These are phyloP conservation scores for Aegilops longissima DNA, from an alignment of 176 grass and related monocot genomes.

Conservation along the genomic window DNA sequence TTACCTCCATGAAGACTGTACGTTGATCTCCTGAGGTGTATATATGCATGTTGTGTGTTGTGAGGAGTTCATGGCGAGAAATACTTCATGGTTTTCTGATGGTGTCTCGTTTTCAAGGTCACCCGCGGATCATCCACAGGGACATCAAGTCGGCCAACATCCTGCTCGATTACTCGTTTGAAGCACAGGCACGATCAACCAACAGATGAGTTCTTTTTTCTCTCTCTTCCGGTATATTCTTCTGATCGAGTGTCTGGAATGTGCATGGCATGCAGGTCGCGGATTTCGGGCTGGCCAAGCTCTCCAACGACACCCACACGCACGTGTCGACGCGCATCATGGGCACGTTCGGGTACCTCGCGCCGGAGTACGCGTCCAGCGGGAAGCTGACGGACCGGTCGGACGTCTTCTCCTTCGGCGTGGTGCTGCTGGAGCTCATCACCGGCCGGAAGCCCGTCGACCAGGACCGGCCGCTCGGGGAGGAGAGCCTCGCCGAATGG, in stretches of 20 bases:
- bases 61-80: background rate
- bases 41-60: background rate
- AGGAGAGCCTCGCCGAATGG: constrained; percentile 95
- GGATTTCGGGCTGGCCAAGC: constrained; percentile 91
- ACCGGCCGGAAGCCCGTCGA: constrained; percentile 77
- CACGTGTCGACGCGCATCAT: constrained; percentile 86
- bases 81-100: background rate
- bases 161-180: constrained; percentile 78
- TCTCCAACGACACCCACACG: constrained; percentile 53
- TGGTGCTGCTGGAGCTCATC: constrained; percentile 88
- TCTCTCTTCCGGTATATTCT: no score
- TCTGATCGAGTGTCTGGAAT: background rate
- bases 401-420: constrained; percentile 91
- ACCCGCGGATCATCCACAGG: constrained; percentile 85
- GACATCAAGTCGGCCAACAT: constrained; percentile 94
- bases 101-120: constrained; percentile 45
- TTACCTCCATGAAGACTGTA: constrained; percentile 94
- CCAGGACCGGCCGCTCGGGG: constrained; percentile 41
- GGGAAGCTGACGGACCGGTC: constrained; percentile 85
- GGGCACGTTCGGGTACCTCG: constrained; percentile 92
- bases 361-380: constrained; percentile 78
- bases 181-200: constrained; percentile 54
- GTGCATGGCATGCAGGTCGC: constrained; percentile 48
- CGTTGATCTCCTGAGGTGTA: background rate
- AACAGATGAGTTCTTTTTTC: no score